Evolutionary conservation across 2,329 filamentous ascomycete genomes (phyloP), one percentile per base, ranked within the genome.

Genomic region (Colletotrichum siamense): DNA sequence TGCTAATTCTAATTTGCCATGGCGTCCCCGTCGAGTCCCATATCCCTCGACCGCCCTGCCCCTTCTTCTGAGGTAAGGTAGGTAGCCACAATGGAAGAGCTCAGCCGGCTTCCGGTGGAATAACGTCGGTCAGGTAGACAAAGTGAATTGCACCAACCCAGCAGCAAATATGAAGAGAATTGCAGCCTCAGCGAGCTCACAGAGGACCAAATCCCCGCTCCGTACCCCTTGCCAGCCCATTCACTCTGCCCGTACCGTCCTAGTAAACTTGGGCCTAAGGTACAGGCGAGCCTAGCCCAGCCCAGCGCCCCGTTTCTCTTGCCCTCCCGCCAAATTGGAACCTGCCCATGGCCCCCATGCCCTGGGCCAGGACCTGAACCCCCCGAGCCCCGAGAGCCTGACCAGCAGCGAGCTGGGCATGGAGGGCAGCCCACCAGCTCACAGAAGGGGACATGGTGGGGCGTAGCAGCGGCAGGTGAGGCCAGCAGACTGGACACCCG

Each of bases 261-360:
- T 34, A 39, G 69, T 18, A 69, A 64, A 70, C 61, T 74, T 24
- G 44, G 64, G 64, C 64, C 49, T 15, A 36, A 64, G 61, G 32
- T 73, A 73, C 49, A 65, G 22, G 39, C 61, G 73, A 73, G 73
- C 70, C 73, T 28, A 64, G 73, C 73, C 73, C 70, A 73, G 73
- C 70, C 70, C 49, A 73, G 73, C 32, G 73, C 49, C 74, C 65
- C 64, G 30, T 74, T 74, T 73, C 71, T 69, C 59, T 64, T 65
- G 59, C 70, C 70, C 71, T 74, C 70, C 73, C 64, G 74, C 65
- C 74, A 74, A 74, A 74, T 76, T 73, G 74, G 74, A 69, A 76
- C 59, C 49, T 73, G 57, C 57, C 68, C 68, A 70, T 70, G 66
- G 36, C 39, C 39, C 63, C 69, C 69, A 63, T 75, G 65, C 59